Evolutionary conservation across 2,329 filamentous ascomycete genomes (phyloP).

Genomic region (Sarocladium oryzae): DNA sequence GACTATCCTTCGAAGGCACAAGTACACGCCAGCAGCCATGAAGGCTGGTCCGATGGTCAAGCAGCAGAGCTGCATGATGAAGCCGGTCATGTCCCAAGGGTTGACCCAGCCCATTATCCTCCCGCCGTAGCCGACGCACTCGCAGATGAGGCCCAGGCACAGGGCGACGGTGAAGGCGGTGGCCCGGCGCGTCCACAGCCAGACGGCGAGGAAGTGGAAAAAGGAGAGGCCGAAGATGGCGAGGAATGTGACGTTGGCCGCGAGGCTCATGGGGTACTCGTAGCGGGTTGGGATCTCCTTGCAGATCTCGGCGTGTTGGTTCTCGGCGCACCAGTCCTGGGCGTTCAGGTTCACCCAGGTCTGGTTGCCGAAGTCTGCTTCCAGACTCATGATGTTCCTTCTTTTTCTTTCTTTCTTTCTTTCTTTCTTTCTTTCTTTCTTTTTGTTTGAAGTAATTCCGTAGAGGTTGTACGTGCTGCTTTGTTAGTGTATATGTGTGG

Average conservation of each 20-base stretch:
- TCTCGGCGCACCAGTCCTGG: constrained; percentile 18
- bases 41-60: constrained; percentile 61
- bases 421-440: background rate
- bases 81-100: constrained; percentile 40
- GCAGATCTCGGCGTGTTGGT: constrained; percentile 23
- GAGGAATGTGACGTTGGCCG: constrained; percentile 45
- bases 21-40: constrained; percentile 56
- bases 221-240: constrained; percentile 41
- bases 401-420: background rate
- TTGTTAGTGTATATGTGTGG: no score
- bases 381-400: background rate
- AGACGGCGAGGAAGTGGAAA: constrained; percentile 33
- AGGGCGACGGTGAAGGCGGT: constrained; percentile 48
- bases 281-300: constrained; percentile 34
- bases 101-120: constrained; percentile 50
- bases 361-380: constrained; percentile 15
- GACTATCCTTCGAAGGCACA: constrained; percentile 49
- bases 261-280: constrained; percentile 42
- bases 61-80: constrained; percentile 52
- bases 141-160: constrained; percentile 43
- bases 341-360: constrained; percentile 14
- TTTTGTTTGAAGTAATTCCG: background rate
- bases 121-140: constrained; percentile 54
- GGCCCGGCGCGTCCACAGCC: constrained; percentile 37
- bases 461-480: no score